Conservation (phyloP, 805 yeast genomes). For the Ogataea trehaloabstinens region DNA sequence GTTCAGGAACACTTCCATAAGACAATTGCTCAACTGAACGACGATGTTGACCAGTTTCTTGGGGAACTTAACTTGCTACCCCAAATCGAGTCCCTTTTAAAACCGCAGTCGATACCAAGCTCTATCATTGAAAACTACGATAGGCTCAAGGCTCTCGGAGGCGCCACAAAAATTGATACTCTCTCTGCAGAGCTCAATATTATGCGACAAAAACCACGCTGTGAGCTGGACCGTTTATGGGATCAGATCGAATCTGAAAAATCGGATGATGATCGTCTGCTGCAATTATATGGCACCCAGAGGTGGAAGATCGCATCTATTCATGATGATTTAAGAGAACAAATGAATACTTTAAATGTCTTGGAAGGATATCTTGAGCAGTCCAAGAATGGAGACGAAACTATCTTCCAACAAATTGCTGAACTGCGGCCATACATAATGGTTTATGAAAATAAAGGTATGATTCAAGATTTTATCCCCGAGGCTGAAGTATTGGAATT, state of each 20-base stretch:
- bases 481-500: slow-evolving; percentile 34
- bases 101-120: slow-evolving; percentile 57
- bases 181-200: slow-evolving; percentile 45
- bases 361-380: slow-evolving; percentile 49
- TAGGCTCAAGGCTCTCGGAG: slow-evolving; percentile 53
- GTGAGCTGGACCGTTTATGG: slow-evolving; percentile 44
- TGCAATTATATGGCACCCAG: slow-evolving; percentile 49
- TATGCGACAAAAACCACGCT: slow-evolving; percentile 39
- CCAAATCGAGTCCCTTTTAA: slow-evolving; percentile 57
- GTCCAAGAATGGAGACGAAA: slow-evolving; percentile 62
- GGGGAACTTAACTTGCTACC: slow-evolving; percentile 57
- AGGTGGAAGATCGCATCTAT: slow-evolving; percentile 56
- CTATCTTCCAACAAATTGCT: slow-evolving; percentile 44
- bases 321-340: slow-evolving; percentile 38
- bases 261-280: slow-evolving; percentile 52
- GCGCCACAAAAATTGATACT: slow-evolving; percentile 40
- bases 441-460: slow-evolving; percentile 33
- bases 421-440: slow-evolving; percentile 47
- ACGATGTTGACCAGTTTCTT: slow-evolving; percentile 42
- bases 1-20: slow-evolving; percentile 40
- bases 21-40: slow-evolving; percentile 50
- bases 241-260: slow-evolving; percentile 49
- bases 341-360: slow-evolving; percentile 39
- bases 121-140: slow-evolving; percentile 55
- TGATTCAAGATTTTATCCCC: slow-evolving; percentile 39